Conservation (phyloP, 805 yeast species). For the Debaryomyces maramus region DNA sequence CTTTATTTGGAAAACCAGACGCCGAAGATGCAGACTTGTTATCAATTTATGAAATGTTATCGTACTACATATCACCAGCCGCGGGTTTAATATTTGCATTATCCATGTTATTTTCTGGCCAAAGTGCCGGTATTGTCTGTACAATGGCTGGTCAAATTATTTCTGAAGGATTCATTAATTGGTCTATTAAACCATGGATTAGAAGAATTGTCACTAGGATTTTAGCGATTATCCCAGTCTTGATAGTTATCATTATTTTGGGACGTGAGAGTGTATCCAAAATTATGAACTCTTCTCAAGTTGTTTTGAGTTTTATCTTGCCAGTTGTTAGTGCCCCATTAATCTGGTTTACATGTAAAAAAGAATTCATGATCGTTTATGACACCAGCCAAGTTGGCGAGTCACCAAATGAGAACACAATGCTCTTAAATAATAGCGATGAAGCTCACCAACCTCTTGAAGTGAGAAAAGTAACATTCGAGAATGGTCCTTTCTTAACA, state of each 20-base stretch:
- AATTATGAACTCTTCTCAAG: constrained; percentile 47
- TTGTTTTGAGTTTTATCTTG: constrained; percentile 42
- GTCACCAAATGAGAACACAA: constrained; percentile 12
- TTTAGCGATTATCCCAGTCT: constrained; percentile 43
- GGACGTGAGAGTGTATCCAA: constrained; percentile 47
- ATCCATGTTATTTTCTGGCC: constrained; percentile 48
- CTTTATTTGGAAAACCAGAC: constrained; percentile 43
- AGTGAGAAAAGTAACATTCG: constrained; percentile 32
- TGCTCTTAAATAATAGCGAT: constrained; percentile 10
- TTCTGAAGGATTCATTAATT: constrained; percentile 46
- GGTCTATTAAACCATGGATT: constrained; percentile 45
- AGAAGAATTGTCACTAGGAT: constrained; percentile 42
- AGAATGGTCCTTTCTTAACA: constrained; percentile 37
- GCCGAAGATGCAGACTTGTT: constrained; percentile 47
- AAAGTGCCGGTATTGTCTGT: constrained; percentile 49
- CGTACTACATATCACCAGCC: constrained; percentile 43
- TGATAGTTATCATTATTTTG: constrained; percentile 34
- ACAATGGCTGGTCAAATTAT: constrained; percentile 51
- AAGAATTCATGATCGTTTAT: constrained; percentile 41
- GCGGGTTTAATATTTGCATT: constrained; percentile 47
- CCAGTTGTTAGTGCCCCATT: constrained; percentile 47
- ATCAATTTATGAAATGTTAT: constrained; percentile 45
- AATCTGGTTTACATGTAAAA: constrained; percentile 43
- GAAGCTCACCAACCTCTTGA: constrained; percentile 8
- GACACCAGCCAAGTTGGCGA: constrained; percentile 15